phyloP scores from a whole-genome alignment of 164 flowering plant species.

The Umbilicus rupestris region DNA sequence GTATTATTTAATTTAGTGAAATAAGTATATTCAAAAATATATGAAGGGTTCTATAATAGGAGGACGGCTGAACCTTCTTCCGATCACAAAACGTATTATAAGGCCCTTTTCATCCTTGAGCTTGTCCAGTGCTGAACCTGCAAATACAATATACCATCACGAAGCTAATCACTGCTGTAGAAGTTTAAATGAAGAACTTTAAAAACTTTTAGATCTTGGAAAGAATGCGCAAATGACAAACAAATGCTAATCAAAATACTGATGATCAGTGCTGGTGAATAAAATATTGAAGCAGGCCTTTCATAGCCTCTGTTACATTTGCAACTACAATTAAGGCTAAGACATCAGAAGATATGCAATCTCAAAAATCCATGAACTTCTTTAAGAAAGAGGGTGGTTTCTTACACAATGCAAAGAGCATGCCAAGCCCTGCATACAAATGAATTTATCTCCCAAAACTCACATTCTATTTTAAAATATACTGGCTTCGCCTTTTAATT shows the following conservation, averaged over 20 bases:
- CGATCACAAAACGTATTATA: slow-evolving; percentile 72
- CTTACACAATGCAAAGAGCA: background rate
- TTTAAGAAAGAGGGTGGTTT: background rate
- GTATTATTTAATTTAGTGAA: background rate
- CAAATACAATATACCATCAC: slow-evolving; percentile 7
- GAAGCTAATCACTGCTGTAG: background rate
- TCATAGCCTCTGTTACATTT: background rate
- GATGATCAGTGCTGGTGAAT: background rate
- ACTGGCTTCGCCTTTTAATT: background rate
- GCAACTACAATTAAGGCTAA: background rate
- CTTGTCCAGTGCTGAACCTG: slow-evolving; percentile 64
- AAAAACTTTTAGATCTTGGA: background rate
- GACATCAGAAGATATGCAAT: background rate
- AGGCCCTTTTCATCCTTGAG: slow-evolving; percentile 73
- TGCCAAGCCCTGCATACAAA: background rate
- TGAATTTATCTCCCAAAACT: background rate
- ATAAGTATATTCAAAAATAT: background rate
- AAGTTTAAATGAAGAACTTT: background rate
- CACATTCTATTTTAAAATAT: background rate
- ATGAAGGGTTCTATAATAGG: background rate
- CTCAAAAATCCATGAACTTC: background rate
- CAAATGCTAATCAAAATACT: background rate
- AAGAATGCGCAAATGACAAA: background rate
- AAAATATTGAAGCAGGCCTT: background rate
- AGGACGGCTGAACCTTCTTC: slow-evolving; percentile 55